These are phyloP conservation scores for Ailanthus altissimus DNA, from an alignment of 345 rosid species.

Conservation along the genomic window DNA sequence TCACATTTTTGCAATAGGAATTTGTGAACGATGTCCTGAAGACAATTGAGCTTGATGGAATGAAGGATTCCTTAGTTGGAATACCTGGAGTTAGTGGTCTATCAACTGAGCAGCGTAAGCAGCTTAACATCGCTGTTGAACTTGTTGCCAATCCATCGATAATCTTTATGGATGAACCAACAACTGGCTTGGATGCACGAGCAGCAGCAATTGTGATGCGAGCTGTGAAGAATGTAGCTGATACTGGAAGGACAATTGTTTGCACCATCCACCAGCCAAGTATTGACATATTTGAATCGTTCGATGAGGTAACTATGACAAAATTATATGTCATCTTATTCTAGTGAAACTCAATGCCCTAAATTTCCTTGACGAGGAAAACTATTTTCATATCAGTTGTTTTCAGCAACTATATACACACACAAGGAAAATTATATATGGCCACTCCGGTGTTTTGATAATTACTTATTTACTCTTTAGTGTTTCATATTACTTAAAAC, in stretches of 20 bases:
- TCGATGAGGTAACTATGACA: constrained; percentile 14
- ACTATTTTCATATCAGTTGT: too few relatives aligned
- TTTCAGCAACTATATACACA: too few relatives aligned
- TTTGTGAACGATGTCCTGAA: constrained; percentile 9
- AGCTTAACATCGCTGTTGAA: constrained; percentile 1
- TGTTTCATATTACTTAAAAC: too few relatives aligned
- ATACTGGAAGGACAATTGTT: constrained; percentile 9
- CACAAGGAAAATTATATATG: too few relatives aligned
- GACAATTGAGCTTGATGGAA: constrained; percentile 10
- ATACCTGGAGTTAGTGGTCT: neutral
- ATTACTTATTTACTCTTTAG: too few relatives aligned
- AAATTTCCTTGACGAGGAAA: too few relatives aligned
- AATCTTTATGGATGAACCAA: constrained; percentile 8
- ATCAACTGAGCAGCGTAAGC: constrained; percentile 13
- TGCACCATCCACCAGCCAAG: constrained; percentile 21
- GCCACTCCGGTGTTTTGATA: too few relatives aligned
- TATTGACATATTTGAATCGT: constrained; percentile 5
- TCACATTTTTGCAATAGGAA: neutral
- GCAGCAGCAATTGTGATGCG: too few relatives aligned
- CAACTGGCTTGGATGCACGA: neutral
- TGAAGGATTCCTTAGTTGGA: constrained; percentile 8
- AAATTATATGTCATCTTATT: too few relatives aligned
- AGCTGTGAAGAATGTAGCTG: too few relatives aligned
- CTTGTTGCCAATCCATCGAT: constrained; percentile 8
- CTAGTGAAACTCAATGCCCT: too few relatives aligned